Percentiles rank a stretch among this genome's conserved stretches.
These are phyloP conservation scores for Physcia stellaris DNA, from an alignment of 495 filamentous ascomycete genomes.

Conservation along the genomic window DNA sequence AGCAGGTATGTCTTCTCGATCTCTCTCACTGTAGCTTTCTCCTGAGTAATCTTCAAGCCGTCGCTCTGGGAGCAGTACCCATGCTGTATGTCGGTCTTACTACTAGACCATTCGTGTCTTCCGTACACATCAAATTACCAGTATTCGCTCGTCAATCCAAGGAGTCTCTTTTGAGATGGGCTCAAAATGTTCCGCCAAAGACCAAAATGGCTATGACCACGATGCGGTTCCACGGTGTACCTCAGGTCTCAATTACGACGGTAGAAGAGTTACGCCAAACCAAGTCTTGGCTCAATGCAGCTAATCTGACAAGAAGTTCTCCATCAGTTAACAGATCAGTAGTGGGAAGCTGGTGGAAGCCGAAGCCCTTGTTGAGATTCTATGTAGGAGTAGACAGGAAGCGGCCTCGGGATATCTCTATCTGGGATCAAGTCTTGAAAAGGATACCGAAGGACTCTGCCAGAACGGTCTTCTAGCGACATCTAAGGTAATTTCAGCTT, in stretches of 20 bases:
- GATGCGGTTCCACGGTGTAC: conserved; percentile 49
- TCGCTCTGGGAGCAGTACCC: conserved; percentile 46
- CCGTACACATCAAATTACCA: conserved; percentile 56
- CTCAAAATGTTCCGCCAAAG: conserved; percentile 43
- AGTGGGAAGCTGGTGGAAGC: conserved; percentile 20
- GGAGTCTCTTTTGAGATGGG: conserved; percentile 53
- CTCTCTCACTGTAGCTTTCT: too few species aligned
- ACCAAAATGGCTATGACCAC: conserved; percentile 57
- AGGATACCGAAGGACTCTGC: conserved; percentile 4
- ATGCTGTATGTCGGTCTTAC: conserved; percentile 51
- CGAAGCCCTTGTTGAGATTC: conserved; percentile 3
- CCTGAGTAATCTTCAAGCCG: conserved; percentile 35
- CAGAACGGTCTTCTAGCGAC: too few species aligned
- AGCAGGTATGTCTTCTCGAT: too few species aligned
- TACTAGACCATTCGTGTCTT: conserved; percentile 56
- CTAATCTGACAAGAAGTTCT: conserved; percentile 30
- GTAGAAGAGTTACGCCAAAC: conserved; percentile 36
- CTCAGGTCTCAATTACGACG: conserved; percentile 30
- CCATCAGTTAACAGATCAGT: conserved; percentile 2
- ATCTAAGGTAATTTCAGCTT: too few species aligned
- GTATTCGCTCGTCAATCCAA: conserved; percentile 52
- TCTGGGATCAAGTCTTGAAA: conserved; percentile 10
- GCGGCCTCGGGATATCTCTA: conserved; percentile 7
- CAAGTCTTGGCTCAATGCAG: conserved; percentile 30
- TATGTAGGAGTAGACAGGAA: conserved; percentile 10